phyloP scores from a whole-genome alignment of 2,329 filamentous ascomycete species.

The Colletotrichum brevisporum region DNA sequence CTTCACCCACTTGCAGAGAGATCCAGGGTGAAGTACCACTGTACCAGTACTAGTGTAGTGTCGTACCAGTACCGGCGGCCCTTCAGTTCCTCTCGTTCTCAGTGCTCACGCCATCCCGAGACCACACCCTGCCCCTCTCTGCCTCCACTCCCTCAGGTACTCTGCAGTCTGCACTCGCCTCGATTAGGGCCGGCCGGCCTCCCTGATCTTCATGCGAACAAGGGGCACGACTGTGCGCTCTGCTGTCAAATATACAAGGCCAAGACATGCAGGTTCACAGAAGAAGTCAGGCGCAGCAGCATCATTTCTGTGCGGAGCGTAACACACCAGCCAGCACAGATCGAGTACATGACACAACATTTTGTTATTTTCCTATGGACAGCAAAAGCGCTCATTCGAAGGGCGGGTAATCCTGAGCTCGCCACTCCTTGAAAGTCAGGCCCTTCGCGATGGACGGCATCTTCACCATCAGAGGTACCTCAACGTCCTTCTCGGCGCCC shows the following conservation, averaged over 20 bases:
- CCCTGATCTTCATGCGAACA: conserved; percentile 31
- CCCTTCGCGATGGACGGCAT: conserved; percentile 53
- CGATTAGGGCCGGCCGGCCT: conserved; percentile 11
- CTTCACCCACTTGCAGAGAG: conserved; percentile 12
- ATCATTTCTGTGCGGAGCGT: conserved; percentile 11
- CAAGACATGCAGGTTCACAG: conserved; percentile 22
- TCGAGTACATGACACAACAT: conserved; percentile 1
- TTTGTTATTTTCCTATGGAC: conserved; percentile 4
- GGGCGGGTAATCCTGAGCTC: conserved; percentile 39
- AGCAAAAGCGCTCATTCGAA: conserved; percentile 24
- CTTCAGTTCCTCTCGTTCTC: neutral
- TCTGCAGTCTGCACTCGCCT: conserved; percentile 1
- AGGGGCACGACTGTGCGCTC: conserved; percentile 10
- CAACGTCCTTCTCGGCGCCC: conserved; percentile 52
- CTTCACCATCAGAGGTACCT: conserved; percentile 58
- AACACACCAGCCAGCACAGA: neutral
- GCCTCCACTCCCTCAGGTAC: neutral
- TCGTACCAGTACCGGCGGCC: neutral
- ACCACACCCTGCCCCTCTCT: neutral
- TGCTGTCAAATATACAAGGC: conserved; percentile 21
- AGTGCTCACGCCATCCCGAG: conserved; percentile 16
- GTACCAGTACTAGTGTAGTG: conserved; percentile 20
- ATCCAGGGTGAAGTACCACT: neutral
- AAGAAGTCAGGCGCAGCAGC: conserved; percentile 20
- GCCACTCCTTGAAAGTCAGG: conserved; percentile 53